A percentile compares a stretch with the other conserved stretches of the same genome.
Evolutionary conservation across 2,329 filamentous ascomycete genomes (phyloP).

Genomic region (Claviceps digitariae): DNA sequence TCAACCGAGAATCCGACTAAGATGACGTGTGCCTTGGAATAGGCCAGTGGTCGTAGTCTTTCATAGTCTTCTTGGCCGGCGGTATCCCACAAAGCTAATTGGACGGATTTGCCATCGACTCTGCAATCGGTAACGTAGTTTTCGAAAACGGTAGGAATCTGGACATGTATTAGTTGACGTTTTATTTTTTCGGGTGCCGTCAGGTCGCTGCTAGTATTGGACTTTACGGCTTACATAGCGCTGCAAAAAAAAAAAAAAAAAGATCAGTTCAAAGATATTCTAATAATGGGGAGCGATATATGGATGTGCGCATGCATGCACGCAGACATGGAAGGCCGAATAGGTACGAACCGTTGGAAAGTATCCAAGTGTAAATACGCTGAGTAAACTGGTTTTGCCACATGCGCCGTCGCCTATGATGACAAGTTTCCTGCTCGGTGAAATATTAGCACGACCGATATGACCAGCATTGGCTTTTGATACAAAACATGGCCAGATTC

Average conservation of each 20-base stretch:
- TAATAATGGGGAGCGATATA: not conserved
- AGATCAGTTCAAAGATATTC: not conserved
- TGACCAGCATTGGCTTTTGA: not conserved
- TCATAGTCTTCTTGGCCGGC: constrained; percentile 99
- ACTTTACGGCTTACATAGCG: constrained; percentile 38
- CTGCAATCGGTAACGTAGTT: constrained; percentile 99
- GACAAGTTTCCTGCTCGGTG: constrained; percentile 66
- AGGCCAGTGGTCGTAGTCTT: constrained; percentile 82
- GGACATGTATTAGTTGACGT: constrained; percentile 9
- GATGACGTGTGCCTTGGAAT: constrained; percentile 94
- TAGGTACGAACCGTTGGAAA: constrained; percentile 74
- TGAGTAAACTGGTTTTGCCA: constrained; percentile 93
- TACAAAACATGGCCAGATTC: not conserved
- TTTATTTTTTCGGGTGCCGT: too few relatives aligned
- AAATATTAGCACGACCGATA: not conserved
- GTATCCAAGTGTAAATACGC: constrained; percentile 94
- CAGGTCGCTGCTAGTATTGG: not conserved
- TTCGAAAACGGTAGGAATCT: constrained; percentile 94
- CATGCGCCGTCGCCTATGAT: constrained; percentile 97
- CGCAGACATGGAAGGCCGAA: constrained; percentile 1
- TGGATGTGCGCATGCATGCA: constrained; percentile 12
- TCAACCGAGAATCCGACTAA: constrained; percentile 93
- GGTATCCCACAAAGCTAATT: constrained; percentile 98
- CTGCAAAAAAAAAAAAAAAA: constrained; percentile 21
- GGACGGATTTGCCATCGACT: constrained; percentile 97